Base-by-base conservation (phyloP, 2,329 filamentous ascomycete species). In the Colletotrichum lentis region DNA sequence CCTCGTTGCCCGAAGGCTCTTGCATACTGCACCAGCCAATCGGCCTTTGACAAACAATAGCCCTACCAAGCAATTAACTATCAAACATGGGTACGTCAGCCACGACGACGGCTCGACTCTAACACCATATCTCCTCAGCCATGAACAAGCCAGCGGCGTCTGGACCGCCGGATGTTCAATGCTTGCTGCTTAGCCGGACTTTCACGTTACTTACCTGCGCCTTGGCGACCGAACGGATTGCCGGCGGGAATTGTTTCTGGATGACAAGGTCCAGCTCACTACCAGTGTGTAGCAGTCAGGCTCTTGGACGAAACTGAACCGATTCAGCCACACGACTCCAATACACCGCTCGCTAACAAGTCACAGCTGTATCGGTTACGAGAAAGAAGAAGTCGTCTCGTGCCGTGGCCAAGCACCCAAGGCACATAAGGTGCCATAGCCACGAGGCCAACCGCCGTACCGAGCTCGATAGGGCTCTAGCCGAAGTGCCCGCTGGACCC, bases 401-500 rank as follows among this genome's bases (percentile, higher is more conserved):
- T 22, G 39, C 18, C 24, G 39, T 66, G 50, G 39, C 37, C 52
- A 50, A 44, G 59, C 22, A 55, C 35, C n/a, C 59, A 37, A 31
- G 31, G 31, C 49, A 24, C 41, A 3, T 39, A 20, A 49, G 31
- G 8, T 49, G 24, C 16, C 52, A 16, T 18, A 24, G 61, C 65
- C 65, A 68, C 65, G 65, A 65, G 65, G 65, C 35, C 39, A 65
- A 68, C 54, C 35, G 65, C 65, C 55, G 14, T 41, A 18, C 53
- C n/a, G 46, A 27, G 44, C 8, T 31, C 53, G 44, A 43, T 58
- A 52, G 22, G 46, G 56, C 24, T 46, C 53, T 24, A 11, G 27
- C 39, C 64, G 53, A 58, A 46, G 41, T 12, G 39, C 46, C 46
- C 52, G 60, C 53, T 39, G 60, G 55, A 35, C 31, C 57, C 27